Evolutionary conservation across 2,329 filamentous ascomycete species (phyloP), one percentile per base, ranked within the genome.

Genomic region (Gremmenia infestans): DNA sequence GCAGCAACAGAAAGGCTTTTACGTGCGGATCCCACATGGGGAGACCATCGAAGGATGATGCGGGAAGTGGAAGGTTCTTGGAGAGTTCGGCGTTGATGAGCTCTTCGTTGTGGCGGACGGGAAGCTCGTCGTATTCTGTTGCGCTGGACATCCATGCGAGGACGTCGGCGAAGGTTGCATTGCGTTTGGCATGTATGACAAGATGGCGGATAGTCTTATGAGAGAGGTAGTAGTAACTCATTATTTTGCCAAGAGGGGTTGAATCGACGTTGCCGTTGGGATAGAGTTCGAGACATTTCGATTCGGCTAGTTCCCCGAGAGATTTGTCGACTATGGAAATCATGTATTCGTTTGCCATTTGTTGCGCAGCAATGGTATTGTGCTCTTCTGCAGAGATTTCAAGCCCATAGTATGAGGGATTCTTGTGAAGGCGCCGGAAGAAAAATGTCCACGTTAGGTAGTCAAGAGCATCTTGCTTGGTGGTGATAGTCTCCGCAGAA

Each of bases 391-490:
- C 87, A 0, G 89, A 90, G 46, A 99, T 94, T 69, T 97, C 89
- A 0, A 99, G 84, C 0, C 95, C 95, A 65, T 99, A 99, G 74
- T 96, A 99, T 0, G 92, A 96, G 1, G 94, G 94, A 66, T 99
- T 99, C 78, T 99, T 99, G 77, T 99, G 94, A 40, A 99, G 76
- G 11, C 94, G 82, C 2, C 95, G 85, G 81, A 99, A 99, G 81
- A 99, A 99, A 77, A 99, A 99, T 0, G 95, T 99, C 94, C 95
- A 99, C 0, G 94, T 99, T 52, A 99, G 76, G 69, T 99, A 99
- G 72, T 99, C 95, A 4, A 99, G 81, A 0, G 94, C 94, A 73
- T 99, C 94, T 73, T 99, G 94, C 72, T 97, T 97, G 8, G 91
- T 96, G 35, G 87, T 78, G 50, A 99, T 89, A 0, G 94, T 99